phyloP scores from a whole-genome alignment of 2,329 filamentous ascomycete species.

The Gnomoniopsis sp. region DNA sequence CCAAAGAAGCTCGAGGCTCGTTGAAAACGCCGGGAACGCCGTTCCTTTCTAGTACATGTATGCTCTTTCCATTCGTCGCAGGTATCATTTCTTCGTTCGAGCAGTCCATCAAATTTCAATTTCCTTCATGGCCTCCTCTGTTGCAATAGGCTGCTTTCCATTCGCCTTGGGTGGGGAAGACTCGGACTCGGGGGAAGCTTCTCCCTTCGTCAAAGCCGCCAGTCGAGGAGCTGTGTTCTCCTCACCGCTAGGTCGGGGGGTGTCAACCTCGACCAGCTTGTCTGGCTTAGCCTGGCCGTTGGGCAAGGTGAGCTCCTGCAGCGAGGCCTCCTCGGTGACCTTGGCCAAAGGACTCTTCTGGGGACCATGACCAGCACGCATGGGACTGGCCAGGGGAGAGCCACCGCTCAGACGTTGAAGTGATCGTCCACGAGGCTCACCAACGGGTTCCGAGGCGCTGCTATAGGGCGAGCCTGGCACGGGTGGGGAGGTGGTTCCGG shows the following conservation, averaged over 20 bases:
- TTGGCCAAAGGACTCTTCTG: constrained; percentile 71
- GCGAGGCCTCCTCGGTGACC: constrained; percentile 65
- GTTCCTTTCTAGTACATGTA: constrained; percentile 16
- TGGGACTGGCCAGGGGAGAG: constrained; percentile 62
- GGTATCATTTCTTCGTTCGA: constrained; percentile 24
- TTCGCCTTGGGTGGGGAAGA: constrained; percentile 32
- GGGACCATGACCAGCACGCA: constrained; percentile 56
- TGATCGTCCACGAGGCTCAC: constrained; percentile 65
- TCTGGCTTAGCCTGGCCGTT: constrained; percentile 40
- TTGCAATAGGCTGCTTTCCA: constrained; percentile 39
- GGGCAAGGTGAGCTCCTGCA: constrained; percentile 31
- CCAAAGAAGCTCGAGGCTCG: constrained; percentile 13
- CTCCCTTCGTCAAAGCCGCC: constrained; percentile 30
- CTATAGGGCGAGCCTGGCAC: constrained; percentile 60
- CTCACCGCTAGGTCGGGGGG: constrained; percentile 46
- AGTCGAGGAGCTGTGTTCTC: constrained; percentile 31
- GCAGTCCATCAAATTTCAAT: constrained; percentile 51
- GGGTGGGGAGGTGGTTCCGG: constrained; percentile 40
- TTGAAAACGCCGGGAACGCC: constrained; percentile 20
- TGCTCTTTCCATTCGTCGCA: constrained; percentile 19
- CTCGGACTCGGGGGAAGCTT: constrained; percentile 35
- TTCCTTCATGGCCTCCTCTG: constrained; percentile 56
- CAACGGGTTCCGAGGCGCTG: constrained; percentile 57
- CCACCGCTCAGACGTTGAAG: constrained; percentile 66
- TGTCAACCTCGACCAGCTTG: constrained; percentile 56